Base-by-base conservation (phyloP, 768 basidiomycete genomes). In the Chiua virens region DNA sequence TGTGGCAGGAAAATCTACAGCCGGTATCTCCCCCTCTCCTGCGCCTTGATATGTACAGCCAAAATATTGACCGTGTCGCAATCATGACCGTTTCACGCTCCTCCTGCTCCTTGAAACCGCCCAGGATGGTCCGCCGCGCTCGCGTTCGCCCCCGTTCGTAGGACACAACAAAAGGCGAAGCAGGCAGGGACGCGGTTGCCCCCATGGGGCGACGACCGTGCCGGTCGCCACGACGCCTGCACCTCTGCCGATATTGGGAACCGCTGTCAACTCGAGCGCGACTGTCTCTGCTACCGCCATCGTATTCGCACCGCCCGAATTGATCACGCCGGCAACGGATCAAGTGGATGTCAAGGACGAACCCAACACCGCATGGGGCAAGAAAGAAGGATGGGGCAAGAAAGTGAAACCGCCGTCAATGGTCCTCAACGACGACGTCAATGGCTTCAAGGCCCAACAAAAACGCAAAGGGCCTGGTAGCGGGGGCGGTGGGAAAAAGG, bases 391-490 rank as follows among this genome's bases (percentile, higher is more conserved):
- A 57, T 92, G 91, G 91, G 87, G 87, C 38, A 89, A 86, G 71
- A 92, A 92, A 65, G 85, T 92, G 63, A 92, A 92, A 60, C 91
- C 92, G 15, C 92, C 92, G 3, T 88, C 88, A 1, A 92, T 94
- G 89, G 76, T 92, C 20, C 79, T 94, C 10, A 91, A 93, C 53
- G 92, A 93, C 53, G 89, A 93, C 54, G 75, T 93, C 55, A 93
- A 93, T 50, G 91, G 91, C 1, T 94, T 87, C 69, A 87, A 82
- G 60, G 61, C 77, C 13, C 74, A 76, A 11, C 82, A 79, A 47
- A 82, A 79, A 55, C 76, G 78, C 54, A 75, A 70, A 15, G 79
- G 77, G 3, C 21, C 50, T 1, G 79, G 76, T 15, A 80, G 81
- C 47, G 76, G 71, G 4, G 61, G 67, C 6, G 63, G 68, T 5